Percentiles rank a stretch among this genome's conserved stretches.
phyloP scores from a whole-genome alignment of 1,284 basidiomycete genomes.

The Clitocybe nebularis region DNA sequence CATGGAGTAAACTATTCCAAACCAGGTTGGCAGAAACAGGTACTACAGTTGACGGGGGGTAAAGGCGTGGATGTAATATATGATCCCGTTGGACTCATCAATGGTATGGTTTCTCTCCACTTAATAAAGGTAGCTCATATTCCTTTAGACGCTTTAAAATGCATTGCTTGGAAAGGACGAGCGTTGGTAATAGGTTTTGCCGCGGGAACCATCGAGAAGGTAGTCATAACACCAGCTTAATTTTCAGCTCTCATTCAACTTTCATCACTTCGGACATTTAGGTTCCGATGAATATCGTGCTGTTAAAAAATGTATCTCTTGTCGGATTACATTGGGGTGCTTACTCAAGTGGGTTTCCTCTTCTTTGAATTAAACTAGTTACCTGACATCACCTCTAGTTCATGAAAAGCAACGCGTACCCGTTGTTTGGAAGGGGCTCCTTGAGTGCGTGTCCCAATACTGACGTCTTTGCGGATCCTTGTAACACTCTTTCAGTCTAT shows the following conservation, averaged over 20 bases:
- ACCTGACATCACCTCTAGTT: conserved; percentile 31
- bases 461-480: conserved; percentile 1
- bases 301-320: conserved; percentile 84
- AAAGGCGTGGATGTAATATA: conserved; percentile 87
- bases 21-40: conserved; percentile 72
- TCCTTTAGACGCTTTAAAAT: conserved; percentile 72
- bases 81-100: conserved; percentile 83
- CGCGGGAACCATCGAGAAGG: conserved; percentile 86
- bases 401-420: conserved; percentile 66
- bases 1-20: conserved; percentile 64
- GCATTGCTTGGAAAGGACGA: conserved; percentile 92
- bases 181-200: conserved; percentile 92
- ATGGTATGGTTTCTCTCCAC: conserved; percentile 36
- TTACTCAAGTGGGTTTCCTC: conserved; percentile 57
- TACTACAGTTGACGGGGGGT: conserved; percentile 70
- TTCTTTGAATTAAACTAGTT: background rate
- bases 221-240: too few species aligned
- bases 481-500: conserved; percentile 42
- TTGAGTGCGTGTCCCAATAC: conserved; percentile 45
- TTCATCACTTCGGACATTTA: too few species aligned
- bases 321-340: conserved; percentile 86
- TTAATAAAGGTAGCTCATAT: conserved; percentile 7
- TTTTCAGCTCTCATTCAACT: too few species aligned
- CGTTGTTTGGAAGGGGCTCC: conserved; percentile 72
- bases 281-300: conserved; percentile 84